Percentiles rank a stretch among this genome's conserved stretches.
Conservation (phyloP, 345 rosid species). For the Moricandia arvensis region DNA sequence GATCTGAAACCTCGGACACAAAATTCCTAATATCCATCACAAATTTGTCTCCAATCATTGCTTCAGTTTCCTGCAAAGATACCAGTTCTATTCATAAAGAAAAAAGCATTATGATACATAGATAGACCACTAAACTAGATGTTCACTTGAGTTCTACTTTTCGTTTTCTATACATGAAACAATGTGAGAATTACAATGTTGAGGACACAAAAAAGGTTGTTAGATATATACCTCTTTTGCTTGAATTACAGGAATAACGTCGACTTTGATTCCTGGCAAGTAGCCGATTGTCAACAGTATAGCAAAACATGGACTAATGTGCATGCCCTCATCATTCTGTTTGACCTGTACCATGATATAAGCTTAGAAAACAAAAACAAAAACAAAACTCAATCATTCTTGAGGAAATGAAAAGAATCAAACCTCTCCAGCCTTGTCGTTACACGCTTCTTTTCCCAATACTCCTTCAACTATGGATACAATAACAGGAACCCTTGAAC, state of each 20-base stretch:
- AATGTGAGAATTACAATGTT: too few relatives aligned
- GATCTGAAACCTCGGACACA: slow-evolving; percentile 53
- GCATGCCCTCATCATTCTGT: slow-evolving; percentile 11
- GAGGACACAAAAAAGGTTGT: not conserved
- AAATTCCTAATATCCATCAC: slow-evolving; percentile 57
- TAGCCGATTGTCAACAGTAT: slow-evolving; percentile 68
- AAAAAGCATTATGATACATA: not conserved
- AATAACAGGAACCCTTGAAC: slow-evolving; percentile 51
- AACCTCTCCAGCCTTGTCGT: slow-evolving; percentile 60
- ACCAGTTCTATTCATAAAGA: not conserved
- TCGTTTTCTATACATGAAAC: too few relatives aligned
- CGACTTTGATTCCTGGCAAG: slow-evolving; percentile 82
- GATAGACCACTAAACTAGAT: not conserved
- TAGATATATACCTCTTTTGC: slow-evolving; percentile 36
- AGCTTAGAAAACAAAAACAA: not conserved
- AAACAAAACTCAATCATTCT: not conserved
- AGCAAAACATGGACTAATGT: slow-evolving; percentile 27
- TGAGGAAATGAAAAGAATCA: not conserved
- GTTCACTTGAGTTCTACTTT: not conserved
- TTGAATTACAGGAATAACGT: slow-evolving; percentile 50
- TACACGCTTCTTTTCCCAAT: slow-evolving; percentile 61
- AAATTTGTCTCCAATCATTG: slow-evolving; percentile 47
- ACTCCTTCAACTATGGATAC: slow-evolving; percentile 51
- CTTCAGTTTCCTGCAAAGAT: slow-evolving; percentile 42
- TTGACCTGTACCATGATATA: slow-evolving; percentile 42